A percentile compares a stretch with the other conserved stretches of the same genome.
Conservation (phyloP, 495 filamentous ascomycete species). For the Letharia columbiana region DNA sequence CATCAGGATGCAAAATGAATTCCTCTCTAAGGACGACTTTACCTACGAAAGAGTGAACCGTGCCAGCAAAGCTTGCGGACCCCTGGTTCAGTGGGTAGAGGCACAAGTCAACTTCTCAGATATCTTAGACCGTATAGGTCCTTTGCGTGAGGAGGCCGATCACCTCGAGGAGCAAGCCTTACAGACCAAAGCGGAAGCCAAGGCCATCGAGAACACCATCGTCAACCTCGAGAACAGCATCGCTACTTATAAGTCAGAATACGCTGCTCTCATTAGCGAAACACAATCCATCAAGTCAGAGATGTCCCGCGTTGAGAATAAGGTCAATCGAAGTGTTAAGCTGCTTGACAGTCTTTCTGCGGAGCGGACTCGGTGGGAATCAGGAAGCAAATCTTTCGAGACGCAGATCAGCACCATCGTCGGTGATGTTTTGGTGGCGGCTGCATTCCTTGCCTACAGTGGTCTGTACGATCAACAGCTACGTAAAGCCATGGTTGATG, state of each 20-base stretch:
- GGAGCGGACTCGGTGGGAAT: slow-evolving; percentile 88
- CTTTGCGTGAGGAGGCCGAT: slow-evolving; percentile 81
- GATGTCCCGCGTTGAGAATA: slow-evolving; percentile 92
- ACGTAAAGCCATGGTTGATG: slow-evolving; percentile 93
- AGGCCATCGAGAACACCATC: slow-evolving; percentile 84
- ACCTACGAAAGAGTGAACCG: slow-evolving; percentile 92
- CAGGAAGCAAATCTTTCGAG: slow-evolving; percentile 94
- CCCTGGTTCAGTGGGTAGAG: slow-evolving; percentile 93
- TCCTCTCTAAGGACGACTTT: slow-evolving; percentile 84
- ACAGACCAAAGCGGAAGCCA: slow-evolving; percentile 88
- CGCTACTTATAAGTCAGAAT: slow-evolving; percentile 92
- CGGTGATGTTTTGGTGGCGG: slow-evolving; percentile 87
- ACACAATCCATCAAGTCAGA: slow-evolving; percentile 95
- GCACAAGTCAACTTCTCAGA: slow-evolving; percentile 96
- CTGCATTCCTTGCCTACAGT: slow-evolving; percentile 95
- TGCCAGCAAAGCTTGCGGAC: slow-evolving; percentile 93
- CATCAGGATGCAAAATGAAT: slow-evolving; percentile 85
- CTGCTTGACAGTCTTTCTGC: slow-evolving; percentile 91
- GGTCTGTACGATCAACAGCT: slow-evolving; percentile 97
- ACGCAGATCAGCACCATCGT: slow-evolving; percentile 95
- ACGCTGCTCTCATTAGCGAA: slow-evolving; percentile 90
- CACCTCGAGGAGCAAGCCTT: slow-evolving; percentile 81
- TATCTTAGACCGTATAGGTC: slow-evolving; percentile 91
- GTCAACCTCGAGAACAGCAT: slow-evolving; percentile 79
- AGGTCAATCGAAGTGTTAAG: slow-evolving; percentile 92